Percentiles rank a stretch among this genome's conserved stretches.
Evolutionary conservation across 2,329 filamentous ascomycete genomes (phyloP).

Genomic region (Coniochaeta sp.): DNA sequence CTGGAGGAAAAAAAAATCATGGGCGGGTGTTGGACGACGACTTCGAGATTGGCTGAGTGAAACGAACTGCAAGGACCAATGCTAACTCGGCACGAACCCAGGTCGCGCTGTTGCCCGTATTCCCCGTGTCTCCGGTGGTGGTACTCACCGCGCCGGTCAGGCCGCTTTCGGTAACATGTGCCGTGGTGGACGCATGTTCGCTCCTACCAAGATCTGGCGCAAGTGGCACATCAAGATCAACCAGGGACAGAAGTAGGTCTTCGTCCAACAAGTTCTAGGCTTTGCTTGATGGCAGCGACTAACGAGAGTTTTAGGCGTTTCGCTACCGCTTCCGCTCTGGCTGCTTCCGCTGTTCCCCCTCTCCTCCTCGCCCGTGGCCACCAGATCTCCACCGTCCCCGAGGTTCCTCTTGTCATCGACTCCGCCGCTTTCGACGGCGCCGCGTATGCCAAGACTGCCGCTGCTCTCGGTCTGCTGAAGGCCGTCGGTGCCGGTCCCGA

Average conservation of each 20-base stretch:
- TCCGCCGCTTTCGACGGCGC: conserved; percentile 78
- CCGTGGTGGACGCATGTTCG: conserved; percentile 99
- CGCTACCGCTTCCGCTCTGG: conserved; percentile 93
- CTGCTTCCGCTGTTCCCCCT: conserved; percentile 89
- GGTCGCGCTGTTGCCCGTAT: conserved; percentile 99
- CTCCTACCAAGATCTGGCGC: conserved; percentile 99
- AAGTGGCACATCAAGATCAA: conserved; percentile 99
- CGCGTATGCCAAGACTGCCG: conserved; percentile 80
- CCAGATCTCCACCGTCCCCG: conserved; percentile 83
- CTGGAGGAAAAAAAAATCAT: conserved; percentile 5
- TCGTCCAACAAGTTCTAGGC: background rate
- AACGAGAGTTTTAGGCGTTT: conserved; percentile 62
- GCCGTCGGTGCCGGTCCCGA: conserved; percentile 85
- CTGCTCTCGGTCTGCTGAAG: conserved; percentile 80
- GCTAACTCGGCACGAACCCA: conserved; percentile 28
- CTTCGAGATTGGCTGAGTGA: background rate
- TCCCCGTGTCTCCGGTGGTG: conserved; percentile 99
- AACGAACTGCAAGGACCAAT: background rate
- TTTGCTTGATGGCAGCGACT: conserved; percentile 1
- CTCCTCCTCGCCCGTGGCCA: conserved; percentile 96
- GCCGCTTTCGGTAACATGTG: conserved; percentile 99
- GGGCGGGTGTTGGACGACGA: background rate
- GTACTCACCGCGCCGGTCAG: conserved; percentile 99
- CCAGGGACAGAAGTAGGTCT: conserved; percentile 85
- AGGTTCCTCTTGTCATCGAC: conserved; percentile 95